Evolutionary conservation across 148 eudicot genomes (phyloP).

Genomic region (Camellia granthamiana): DNA sequence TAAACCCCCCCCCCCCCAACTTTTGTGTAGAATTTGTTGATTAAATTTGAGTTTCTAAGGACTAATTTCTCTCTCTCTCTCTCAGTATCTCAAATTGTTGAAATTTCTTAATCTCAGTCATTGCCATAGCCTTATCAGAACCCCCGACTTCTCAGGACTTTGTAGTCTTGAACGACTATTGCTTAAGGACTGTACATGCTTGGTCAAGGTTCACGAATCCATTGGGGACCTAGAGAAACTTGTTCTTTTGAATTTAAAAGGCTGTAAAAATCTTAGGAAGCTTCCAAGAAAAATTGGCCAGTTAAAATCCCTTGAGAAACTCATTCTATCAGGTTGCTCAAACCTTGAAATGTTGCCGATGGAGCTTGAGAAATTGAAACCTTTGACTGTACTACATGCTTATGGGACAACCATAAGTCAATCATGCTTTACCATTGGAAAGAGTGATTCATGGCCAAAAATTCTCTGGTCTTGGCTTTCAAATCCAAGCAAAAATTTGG

Average conservation of each 20-base stretch:
- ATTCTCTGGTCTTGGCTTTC: slow-evolving; percentile 5
- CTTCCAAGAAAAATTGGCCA: slow-evolving; percentile 13
- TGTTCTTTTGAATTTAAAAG: slow-evolving; percentile 16
- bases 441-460: neutral
- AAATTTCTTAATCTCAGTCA: slow-evolving; percentile 13
- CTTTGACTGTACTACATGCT: slow-evolving; percentile 11
- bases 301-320: slow-evolving; percentile 12
- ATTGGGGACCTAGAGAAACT: slow-evolving; percentile 10
- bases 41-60: too few species aligned
- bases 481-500: neutral
- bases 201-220: slow-evolving; percentile 8
- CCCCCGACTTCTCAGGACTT: slow-evolving; percentile 18
- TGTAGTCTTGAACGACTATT: slow-evolving; percentile 1
- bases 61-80: neutral
- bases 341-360: slow-evolving; percentile 13
- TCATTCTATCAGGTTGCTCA: slow-evolving; percentile 19
- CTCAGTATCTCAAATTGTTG: slow-evolving; percentile 1
- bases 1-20: neutral
- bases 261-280: slow-evolving; percentile 16
- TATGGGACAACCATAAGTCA: neutral
- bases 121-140: slow-evolving; percentile 8
- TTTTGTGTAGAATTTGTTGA: neutral
- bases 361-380: neutral
- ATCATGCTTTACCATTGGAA: neutral
- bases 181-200: slow-evolving; percentile 9